Conservation (phyloP, 2,329 filamentous ascomycete species). For the Graphilbum sp. region DNA sequence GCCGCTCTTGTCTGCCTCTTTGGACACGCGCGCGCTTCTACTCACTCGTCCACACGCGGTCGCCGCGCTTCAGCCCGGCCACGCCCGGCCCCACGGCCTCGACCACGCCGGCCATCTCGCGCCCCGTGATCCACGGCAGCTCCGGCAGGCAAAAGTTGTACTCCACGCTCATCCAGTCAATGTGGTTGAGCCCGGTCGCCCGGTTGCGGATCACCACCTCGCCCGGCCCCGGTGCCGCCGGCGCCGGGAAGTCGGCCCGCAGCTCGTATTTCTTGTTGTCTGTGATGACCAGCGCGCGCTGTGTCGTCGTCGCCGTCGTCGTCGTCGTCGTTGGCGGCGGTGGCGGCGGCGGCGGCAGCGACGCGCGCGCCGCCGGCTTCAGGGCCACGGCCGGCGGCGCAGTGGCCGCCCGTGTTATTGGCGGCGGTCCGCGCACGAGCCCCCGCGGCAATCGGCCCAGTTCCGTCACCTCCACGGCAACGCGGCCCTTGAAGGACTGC, state of each 20-base stretch:
- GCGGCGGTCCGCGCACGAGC: too few species aligned
- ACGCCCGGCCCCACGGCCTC: slow-evolving; percentile 6
- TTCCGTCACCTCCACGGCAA: too few species aligned
- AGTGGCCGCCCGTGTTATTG: too few species aligned
- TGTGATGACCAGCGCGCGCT: slow-evolving; percentile 1
- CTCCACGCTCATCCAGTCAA: slow-evolving; percentile 24
- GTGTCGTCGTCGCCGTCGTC: too few species aligned
- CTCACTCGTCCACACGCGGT: slow-evolving; percentile 20
- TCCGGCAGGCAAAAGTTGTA: slow-evolving; percentile 24
- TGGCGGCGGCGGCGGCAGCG: background rate
- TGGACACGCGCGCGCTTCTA: too few species aligned
- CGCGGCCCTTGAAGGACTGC: too few species aligned
- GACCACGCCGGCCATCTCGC: slow-evolving; percentile 10
- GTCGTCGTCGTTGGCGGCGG: background rate
- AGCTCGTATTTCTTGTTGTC: background rate
- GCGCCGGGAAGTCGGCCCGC: background rate
- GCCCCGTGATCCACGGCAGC: slow-evolving; percentile 7
- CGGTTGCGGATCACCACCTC: slow-evolving; percentile 19
- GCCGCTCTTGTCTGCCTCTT: too few species aligned
- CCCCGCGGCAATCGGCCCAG: too few species aligned
- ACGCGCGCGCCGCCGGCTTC: too few species aligned
- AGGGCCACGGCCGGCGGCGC: too few species aligned
- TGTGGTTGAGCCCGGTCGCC: slow-evolving; percentile 22
- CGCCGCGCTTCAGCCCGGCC: slow-evolving; percentile 7
- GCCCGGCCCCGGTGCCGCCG: too few species aligned